phyloP scores from a whole-genome alignment of 2,329 filamentous ascomycete species.

The Aspergillus aculeatus region DNA sequence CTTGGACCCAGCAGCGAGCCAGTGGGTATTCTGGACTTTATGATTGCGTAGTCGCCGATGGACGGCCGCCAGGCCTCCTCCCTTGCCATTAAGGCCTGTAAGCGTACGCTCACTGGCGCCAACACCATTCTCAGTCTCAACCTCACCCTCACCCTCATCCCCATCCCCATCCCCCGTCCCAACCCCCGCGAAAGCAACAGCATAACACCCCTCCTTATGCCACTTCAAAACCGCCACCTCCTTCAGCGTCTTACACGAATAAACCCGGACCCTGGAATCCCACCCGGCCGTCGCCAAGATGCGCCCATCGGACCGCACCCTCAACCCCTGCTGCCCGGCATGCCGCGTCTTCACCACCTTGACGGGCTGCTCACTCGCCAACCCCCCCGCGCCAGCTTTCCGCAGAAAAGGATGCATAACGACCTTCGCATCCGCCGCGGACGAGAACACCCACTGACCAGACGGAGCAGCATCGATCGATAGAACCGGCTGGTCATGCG shows the following conservation, averaged over 20 bases:
- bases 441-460: constrained; percentile 68
- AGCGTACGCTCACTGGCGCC: not conserved
- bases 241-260: constrained; percentile 74
- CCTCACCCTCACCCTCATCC: no score
- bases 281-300: constrained; percentile 90
- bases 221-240: constrained; percentile 92
- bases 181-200: constrained; percentile 66
- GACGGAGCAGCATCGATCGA: constrained; percentile 61
- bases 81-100: no score
- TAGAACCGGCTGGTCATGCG: constrained; percentile 77
- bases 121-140: not conserved
- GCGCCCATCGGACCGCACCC: constrained; percentile 73
- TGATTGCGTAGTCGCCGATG: constrained; percentile 60
- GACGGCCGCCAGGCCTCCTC: constrained; percentile 47
- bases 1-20: constrained; percentile 87
- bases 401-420: constrained; percentile 69
- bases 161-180: not conserved
- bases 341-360: constrained; percentile 76
- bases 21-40: constrained; percentile 72
- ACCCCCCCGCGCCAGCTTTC: constrained; percentile 10
- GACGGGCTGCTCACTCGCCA: constrained; percentile 50
- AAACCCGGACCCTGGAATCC: constrained; percentile 80
- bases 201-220: constrained; percentile 86
- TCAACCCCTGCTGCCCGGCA: constrained; percentile 80
- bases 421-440: constrained; percentile 76